A percentile compares a stretch with the other conserved stretches of the same genome.
Evolutionary conservation across 176 grass and related monocot species (phyloP).

Genomic region (Aegilops speltoides): DNA sequence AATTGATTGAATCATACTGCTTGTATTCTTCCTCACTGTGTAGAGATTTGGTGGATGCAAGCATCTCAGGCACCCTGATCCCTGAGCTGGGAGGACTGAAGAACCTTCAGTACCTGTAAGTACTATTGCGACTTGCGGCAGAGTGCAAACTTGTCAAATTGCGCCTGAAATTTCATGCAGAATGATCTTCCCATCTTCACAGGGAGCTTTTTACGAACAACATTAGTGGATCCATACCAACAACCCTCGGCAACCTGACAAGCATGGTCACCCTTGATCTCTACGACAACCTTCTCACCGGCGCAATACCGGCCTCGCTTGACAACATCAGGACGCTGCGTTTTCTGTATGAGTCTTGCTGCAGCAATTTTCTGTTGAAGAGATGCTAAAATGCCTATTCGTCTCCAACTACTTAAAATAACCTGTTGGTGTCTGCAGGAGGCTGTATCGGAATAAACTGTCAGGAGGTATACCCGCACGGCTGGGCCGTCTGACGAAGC

Average conservation of each 20-base stretch:
- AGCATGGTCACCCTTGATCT: conserved; percentile 35
- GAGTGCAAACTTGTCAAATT: neutral
- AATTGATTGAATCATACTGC: neutral
- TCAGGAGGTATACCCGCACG: conserved; percentile 22
- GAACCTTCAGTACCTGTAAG: conserved; percentile 52
- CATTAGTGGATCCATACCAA: conserved; percentile 31
- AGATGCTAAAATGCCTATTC: neutral
- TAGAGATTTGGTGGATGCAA: conserved; percentile 43
- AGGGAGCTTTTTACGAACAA: conserved; percentile 21
- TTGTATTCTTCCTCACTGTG: neutral
- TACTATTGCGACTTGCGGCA: neutral
- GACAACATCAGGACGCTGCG: neutral
- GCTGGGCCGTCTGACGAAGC: conserved; percentile 20
- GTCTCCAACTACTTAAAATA: neutral
- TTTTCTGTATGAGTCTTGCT: conserved; percentile 2
- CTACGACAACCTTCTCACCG: neutral
- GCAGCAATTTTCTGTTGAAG: neutral
- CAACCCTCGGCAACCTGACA: conserved; percentile 21
- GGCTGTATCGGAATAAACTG: conserved; percentile 21
- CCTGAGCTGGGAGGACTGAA: conserved; percentile 26
- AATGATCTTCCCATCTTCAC: neutral
- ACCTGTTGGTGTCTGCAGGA: conserved; percentile 3
- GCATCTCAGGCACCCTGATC: conserved; percentile 39
- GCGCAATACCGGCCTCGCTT: neutral
- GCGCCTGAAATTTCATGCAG: neutral